Conservation (phyloP, 306 rosid species). For the Malus orientalis region DNA sequence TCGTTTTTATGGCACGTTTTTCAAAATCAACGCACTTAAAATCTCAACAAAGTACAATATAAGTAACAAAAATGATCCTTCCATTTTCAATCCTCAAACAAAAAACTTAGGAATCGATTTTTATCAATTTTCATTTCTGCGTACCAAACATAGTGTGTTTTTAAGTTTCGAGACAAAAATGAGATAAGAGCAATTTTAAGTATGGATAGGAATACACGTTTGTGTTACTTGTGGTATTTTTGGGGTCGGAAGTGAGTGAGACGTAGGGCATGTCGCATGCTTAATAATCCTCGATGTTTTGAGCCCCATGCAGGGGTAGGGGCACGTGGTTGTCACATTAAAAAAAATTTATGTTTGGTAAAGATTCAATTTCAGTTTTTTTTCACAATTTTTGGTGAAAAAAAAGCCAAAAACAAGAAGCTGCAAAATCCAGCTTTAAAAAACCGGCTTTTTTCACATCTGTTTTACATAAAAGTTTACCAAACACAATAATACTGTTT, state of each 20-base stretch:
- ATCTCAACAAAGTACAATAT: too few species aligned
- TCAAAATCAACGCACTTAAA: not conserved
- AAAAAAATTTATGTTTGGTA: too few species aligned
- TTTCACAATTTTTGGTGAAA: too few species aligned
- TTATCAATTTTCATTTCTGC: not conserved
- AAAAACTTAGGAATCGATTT: not conserved
- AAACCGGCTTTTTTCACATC: too few species aligned
- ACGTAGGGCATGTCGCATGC: not conserved
- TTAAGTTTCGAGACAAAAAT: not conserved
- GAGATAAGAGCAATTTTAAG: not conserved
- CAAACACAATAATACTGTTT: too few species aligned
- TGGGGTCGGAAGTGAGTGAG: not conserved
- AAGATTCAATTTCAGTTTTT: too few species aligned
- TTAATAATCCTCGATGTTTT: not conserved
- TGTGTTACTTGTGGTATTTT: not conserved
- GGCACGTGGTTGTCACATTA: not conserved
- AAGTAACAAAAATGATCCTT: not conserved
- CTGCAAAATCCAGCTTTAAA: too few species aligned
- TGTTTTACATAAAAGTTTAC: too few species aligned
- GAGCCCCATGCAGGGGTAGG: not conserved
- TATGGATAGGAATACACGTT: not conserved
- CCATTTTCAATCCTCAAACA: too few species aligned
- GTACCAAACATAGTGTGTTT: too few species aligned
- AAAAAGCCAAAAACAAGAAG: too few species aligned
- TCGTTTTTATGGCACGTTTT: too few species aligned